Percentiles rank a stretch among this genome's conserved stretches.
Conservation (phyloP, 192 early-diverging fungal species). For the Backusella mclennaniae region DNA sequence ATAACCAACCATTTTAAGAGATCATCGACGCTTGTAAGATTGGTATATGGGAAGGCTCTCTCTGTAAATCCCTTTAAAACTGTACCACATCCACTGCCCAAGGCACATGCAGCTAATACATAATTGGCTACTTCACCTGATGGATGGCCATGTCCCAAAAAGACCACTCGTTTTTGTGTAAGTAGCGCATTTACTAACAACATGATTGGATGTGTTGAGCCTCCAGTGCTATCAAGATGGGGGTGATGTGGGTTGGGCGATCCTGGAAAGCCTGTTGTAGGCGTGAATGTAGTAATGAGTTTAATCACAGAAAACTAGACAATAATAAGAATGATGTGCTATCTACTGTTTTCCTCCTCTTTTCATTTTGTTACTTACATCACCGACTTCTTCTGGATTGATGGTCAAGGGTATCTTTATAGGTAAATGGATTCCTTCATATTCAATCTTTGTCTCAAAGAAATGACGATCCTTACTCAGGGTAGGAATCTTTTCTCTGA, state of each 20-base stretch:
- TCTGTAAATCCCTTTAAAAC: slow-evolving; percentile 85
- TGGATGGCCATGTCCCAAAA: slow-evolving; percentile 88
- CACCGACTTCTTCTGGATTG: slow-evolving; percentile 88
- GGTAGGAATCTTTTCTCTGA: slow-evolving; percentile 38
- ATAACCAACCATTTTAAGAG: slow-evolving; percentile 63
- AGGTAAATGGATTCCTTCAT: slow-evolving; percentile 81
- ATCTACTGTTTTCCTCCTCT: neutral
- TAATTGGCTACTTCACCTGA: slow-evolving; percentile 91
- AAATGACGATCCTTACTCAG: slow-evolving; percentile 84
- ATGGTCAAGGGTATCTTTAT: slow-evolving; percentile 83
- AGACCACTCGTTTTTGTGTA: slow-evolving; percentile 89
- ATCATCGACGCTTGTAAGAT: slow-evolving; percentile 81
- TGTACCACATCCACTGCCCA: slow-evolving; percentile 87
- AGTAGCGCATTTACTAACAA: slow-evolving; percentile 88
- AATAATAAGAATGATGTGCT: neutral
- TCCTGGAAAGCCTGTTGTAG: slow-evolving; percentile 35
- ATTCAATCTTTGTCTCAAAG: slow-evolving; percentile 81
- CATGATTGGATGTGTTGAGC: slow-evolving; percentile 81
- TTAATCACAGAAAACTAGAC: slow-evolving; percentile 77
- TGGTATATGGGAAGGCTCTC: slow-evolving; percentile 88
- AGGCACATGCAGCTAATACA: slow-evolving; percentile 84
- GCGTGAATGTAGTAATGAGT: slow-evolving; percentile 77
- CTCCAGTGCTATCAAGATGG: slow-evolving; percentile 81
- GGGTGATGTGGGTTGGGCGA: slow-evolving; percentile 68
- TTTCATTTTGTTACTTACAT: slow-evolving; percentile 55